These are phyloP conservation scores for Lyophyllum semitale DNA, from an alignment of 768 basidiomycete genomes.

Conservation along the genomic window DNA sequence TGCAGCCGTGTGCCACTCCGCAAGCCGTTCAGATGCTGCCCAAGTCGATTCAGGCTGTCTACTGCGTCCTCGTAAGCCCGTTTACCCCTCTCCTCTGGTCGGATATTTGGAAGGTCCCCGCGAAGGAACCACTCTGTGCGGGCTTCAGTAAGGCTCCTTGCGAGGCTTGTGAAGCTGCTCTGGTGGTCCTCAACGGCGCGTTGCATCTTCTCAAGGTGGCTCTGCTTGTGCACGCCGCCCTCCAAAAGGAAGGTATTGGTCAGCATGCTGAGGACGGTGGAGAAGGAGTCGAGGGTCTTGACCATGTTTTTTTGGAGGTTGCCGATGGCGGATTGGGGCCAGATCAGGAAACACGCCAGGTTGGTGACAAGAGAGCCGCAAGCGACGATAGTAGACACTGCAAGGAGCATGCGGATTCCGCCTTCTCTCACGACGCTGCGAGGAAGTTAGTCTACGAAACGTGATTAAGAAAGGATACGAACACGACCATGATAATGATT, in stretches of 20 bases:
- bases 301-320: slow-evolving; percentile 85
- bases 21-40: slow-evolving; percentile 91
- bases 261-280: slow-evolving; percentile 80
- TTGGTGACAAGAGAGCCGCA: slow-evolving; percentile 81
- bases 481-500: slow-evolving; percentile 86
- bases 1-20: slow-evolving; percentile 84
- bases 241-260: slow-evolving; percentile 87
- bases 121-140: slow-evolving; percentile 75
- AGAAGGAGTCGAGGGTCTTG: slow-evolving; percentile 84
- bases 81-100: slow-evolving; percentile 35
- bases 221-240: slow-evolving; percentile 53
- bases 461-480: slow-evolving; percentile 16
- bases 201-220: slow-evolving; percentile 65
- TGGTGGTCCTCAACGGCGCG: slow-evolving; percentile 86
- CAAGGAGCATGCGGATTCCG: slow-evolving; percentile 70
- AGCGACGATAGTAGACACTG: slow-evolving; percentile 75
- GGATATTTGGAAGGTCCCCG: slow-evolving; percentile 24
- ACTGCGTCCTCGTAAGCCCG: slow-evolving; percentile 86
- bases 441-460: slow-evolving; percentile 4
- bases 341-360: slow-evolving; percentile 78
- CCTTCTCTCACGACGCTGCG: slow-evolving; percentile 86
- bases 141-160: slow-evolving; percentile 84
- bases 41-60: slow-evolving; percentile 83
- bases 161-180: slow-evolving; percentile 85
- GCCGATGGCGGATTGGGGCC: slow-evolving; percentile 83